Base-by-base conservation (phyloP, 768 basidiomycete genomes). In the Scleroderma bovista region DNA sequence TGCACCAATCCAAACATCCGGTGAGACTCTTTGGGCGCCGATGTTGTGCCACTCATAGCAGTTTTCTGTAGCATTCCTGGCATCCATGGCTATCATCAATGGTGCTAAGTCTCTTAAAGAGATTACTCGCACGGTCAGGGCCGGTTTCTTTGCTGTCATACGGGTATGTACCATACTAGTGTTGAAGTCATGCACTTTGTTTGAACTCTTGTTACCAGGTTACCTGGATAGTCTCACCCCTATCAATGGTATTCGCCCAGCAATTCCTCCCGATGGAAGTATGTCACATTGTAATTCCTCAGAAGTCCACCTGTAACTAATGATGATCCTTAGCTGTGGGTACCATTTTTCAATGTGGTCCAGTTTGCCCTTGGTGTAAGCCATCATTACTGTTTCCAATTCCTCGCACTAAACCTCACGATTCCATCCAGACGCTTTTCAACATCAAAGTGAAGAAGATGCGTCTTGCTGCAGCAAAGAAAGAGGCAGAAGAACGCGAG, bases 11-110 rank as follows among this genome's bases (percentile, higher is more conserved):
- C 86, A 88, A 59, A 76, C 83, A 17, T 56, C 77, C 13, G 76
- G 88, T 87, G 57, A 58, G 80, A 68, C 8, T 13, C 29, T 20
- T 17, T 43, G 17, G 8, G 13, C 52, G 16, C 31, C 31, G 33
- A 46, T 39, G 19, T 38, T 36, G 22, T 37, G 26, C 26, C 31
- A 41, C 22, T 36, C 33, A 36, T 24, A 10, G 19, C 11, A 22
- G 1, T 36, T 26, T 45, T 49, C 19, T 39, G 44, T 53, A 85
- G 89, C 78, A 4, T 90, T 80, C 66, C 75, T 94, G 29, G 74
- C 85, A 0, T 88, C 81, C 22, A 86, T 90, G 81, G 88, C 92
- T 1, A 65, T 93, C 32, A 92, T 94, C 54, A 84, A 84, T 51
- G 92, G 92, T 33, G 88, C 88, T 16, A 79, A 75, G 56, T 80